Conservation (phyloP, 495 filamentous ascomycete species). For the Trichoderma virens region DNA sequence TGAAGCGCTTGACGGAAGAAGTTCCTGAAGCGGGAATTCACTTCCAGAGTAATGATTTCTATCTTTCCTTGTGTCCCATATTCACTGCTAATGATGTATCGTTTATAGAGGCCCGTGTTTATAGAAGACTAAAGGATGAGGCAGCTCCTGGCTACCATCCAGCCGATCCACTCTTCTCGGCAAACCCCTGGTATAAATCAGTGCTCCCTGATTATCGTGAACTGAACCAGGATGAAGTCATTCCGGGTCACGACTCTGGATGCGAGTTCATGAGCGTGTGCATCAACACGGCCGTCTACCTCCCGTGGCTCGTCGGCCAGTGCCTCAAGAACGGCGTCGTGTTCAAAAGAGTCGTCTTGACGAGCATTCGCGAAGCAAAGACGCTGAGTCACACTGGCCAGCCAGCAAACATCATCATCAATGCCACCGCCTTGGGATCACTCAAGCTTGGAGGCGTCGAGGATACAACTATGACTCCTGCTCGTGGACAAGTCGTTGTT, state of each 20-base stretch:
- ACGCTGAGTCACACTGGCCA: constrained; percentile 52
- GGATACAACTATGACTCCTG: constrained; percentile 67
- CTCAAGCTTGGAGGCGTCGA: constrained; percentile 71
- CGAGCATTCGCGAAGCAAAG: constrained; percentile 67
- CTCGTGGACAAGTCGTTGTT: constrained; percentile 78
- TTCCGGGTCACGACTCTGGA: constrained; percentile 55
- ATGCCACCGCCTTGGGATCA: constrained; percentile 77
- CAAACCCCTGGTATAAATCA: constrained; percentile 76
- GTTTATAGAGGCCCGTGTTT: constrained; percentile 31
- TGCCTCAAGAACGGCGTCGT: constrained; percentile 62
- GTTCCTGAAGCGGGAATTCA: constrained; percentile 86
- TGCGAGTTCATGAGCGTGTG: constrained; percentile 75
- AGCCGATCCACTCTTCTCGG: constrained; percentile 54
- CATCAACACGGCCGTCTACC: constrained; percentile 84
- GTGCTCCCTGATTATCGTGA: constrained; percentile 63
- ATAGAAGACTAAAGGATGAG: constrained; percentile 33
- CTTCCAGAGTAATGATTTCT: constrained; percentile 57
- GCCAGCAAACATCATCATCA: constrained; percentile 66
- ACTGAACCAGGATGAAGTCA: constrained; percentile 48
- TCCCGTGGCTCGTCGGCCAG: constrained; percentile 73
- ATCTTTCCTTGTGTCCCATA: neutral
- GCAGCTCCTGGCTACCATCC: constrained; percentile 16
- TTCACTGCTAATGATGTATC: neutral
- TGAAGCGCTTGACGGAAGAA: constrained; percentile 57
- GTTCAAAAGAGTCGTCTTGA: constrained; percentile 50